A percentile compares a stretch with the other conserved stretches of the same genome.
Conservation (phyloP, 2,329 filamentous ascomycete genomes). For the Diaporthe sp. region DNA sequence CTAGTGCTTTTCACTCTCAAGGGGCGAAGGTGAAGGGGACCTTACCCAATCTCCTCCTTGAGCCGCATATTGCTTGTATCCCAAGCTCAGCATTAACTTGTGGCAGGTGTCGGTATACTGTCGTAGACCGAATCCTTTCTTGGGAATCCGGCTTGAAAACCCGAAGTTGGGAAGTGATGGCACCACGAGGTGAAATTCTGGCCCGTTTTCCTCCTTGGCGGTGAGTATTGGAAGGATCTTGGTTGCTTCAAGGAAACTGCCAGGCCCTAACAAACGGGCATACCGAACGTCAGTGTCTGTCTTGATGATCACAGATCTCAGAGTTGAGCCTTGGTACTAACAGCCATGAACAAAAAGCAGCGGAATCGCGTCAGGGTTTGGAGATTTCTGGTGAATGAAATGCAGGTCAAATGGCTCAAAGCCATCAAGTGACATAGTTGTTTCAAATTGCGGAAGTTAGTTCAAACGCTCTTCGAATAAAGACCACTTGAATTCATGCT, state of each 20-base stretch:
- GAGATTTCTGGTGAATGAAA: constrained; percentile 68
- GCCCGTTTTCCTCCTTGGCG: constrained; percentile 45
- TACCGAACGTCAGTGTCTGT: background rate
- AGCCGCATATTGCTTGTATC: constrained; percentile 56
- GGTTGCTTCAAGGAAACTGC: constrained; percentile 55
- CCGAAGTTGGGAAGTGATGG: constrained; percentile 60
- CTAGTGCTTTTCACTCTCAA: too few species aligned
- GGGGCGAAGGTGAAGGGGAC: too few species aligned
- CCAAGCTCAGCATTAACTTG: constrained; percentile 56
- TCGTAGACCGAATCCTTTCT: constrained; percentile 50
- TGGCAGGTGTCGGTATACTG: constrained; percentile 52
- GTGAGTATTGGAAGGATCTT: constrained; percentile 53
- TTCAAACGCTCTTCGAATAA: constrained; percentile 71
- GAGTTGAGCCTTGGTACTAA: background rate
- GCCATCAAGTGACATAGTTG: constrained; percentile 66
- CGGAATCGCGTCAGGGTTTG: constrained; percentile 52
- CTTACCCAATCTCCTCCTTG: constrained; percentile 78
- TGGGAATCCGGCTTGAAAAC: constrained; percentile 50
- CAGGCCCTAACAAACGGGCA: constrained; percentile 48
- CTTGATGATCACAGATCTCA: background rate
- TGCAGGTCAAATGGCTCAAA: constrained; percentile 74
- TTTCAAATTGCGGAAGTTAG: constrained; percentile 70
- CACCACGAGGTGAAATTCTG: constrained; percentile 61
- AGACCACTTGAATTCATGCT: constrained; percentile 71
- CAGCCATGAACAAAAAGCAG: constrained; percentile 59